Percentiles rank a stretch among this genome's conserved stretches.
These are phyloP conservation scores for Mayamaea pseudoterrestris DNA, from an alignment of 108 stramenopile species.

Conservation along the genomic window DNA sequence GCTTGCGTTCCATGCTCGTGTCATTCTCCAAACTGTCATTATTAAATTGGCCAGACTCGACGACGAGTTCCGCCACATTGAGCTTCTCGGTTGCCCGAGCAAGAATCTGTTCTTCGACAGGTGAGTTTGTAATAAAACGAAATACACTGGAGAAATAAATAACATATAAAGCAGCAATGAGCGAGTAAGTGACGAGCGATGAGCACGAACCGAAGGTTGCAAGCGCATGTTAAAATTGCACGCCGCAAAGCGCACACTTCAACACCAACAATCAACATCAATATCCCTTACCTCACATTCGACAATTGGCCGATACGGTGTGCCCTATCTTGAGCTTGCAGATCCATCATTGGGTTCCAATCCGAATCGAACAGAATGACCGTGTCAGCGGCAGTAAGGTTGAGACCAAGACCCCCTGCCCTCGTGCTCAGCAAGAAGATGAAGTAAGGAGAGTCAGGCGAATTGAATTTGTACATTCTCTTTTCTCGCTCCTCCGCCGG, in stretches of 20 bases:
- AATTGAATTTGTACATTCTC: slow-evolving; percentile 94
- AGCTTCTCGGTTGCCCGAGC: slow-evolving; percentile 86
- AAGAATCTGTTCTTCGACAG: slow-evolving; percentile 89
- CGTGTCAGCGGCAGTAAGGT: slow-evolving; percentile 87
- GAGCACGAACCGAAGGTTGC: slow-evolving; percentile 90
- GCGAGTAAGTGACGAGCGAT: slow-evolving; percentile 97
- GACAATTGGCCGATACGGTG: slow-evolving; percentile 93
- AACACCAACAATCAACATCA: too few relatives aligned
- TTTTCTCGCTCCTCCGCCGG: slow-evolving; percentile 86
- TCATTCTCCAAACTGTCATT: slow-evolving; percentile 61
- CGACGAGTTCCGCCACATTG: slow-evolving; percentile 87
- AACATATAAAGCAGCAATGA: slow-evolving; percentile 70
- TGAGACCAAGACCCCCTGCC: slow-evolving; percentile 82
- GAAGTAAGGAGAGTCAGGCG: slow-evolving; percentile 73
- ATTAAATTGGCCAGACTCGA: slow-evolving; percentile 93
- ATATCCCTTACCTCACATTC: too few relatives aligned
- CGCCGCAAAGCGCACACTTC: too few relatives aligned
- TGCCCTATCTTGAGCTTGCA: slow-evolving; percentile 94
- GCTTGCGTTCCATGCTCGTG: slow-evolving; percentile 67
- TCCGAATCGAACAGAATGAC: slow-evolving; percentile 96
- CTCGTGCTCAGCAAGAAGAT: slow-evolving; percentile 91
- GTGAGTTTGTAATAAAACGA: slow-evolving; percentile 82
- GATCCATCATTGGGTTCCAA: slow-evolving; percentile 98
- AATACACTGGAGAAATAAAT: too few relatives aligned
- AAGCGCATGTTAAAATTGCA: too few relatives aligned